Percentiles rank a stretch among this genome's conserved stretches.
These are phyloP conservation scores for Aspergillus piperis DNA, from an alignment of 2,329 filamentous ascomycete genomes.

Conservation along the genomic window DNA sequence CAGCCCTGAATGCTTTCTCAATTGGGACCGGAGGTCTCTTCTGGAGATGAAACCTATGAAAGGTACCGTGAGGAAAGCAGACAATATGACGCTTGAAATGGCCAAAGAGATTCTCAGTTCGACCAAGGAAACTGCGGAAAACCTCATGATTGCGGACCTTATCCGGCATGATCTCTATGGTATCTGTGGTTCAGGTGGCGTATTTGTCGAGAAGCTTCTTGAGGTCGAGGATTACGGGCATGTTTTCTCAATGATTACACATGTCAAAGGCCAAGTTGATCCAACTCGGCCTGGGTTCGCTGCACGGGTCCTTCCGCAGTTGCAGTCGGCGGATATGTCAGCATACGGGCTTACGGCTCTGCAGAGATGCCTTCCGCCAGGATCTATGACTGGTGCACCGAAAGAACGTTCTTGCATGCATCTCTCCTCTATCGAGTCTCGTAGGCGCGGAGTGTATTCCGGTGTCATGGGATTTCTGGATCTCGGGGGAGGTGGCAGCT, in stretches of 20 bases:
- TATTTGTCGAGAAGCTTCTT: conserved; percentile 76
- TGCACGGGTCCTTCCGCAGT: conserved; percentile 33
- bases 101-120: conserved; percentile 73
- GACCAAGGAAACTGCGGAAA: conserved; percentile 91
- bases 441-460: conserved; percentile 73
- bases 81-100: conserved; percentile 66
- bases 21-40: conserved; percentile 56
- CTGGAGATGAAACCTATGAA: conserved; percentile 85
- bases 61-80: conserved; percentile 83
- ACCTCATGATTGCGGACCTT: conserved; percentile 96
- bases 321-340: conserved; percentile 37
- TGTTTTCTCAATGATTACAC: conserved; percentile 88
- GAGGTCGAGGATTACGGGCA: conserved; percentile 87
- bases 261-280: conserved; percentile 67
- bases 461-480: conserved; percentile 91
- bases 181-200: conserved; percentile 73
- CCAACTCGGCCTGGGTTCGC: conserved; percentile 31
- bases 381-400: conserved; percentile 94
- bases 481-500: conserved; percentile 80
- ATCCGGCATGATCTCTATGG: conserved; percentile 91
- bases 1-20: conserved; percentile 87
- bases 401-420: conserved; percentile 92
- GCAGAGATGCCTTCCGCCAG: conserved; percentile 76
- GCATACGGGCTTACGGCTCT: conserved; percentile 70
- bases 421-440: conserved; percentile 66